phyloP scores from a whole-genome alignment of 768 basidiomycete genomes.

The Lactifluus volemus region DNA sequence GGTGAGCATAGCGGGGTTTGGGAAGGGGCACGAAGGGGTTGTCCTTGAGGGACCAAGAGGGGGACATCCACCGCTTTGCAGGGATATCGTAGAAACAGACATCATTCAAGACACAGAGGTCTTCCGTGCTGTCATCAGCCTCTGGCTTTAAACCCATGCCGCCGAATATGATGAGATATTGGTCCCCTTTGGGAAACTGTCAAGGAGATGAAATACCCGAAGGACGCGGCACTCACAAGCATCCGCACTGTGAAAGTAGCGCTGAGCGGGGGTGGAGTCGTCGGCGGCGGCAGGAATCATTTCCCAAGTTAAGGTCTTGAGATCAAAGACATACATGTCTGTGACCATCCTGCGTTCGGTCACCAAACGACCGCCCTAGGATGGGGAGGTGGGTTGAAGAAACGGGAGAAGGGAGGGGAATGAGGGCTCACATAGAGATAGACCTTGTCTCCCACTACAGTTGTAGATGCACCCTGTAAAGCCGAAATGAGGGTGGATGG shows the following conservation, averaged over 20 bases:
- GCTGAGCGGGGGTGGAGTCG: slow-evolving; percentile 66
- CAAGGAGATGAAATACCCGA: not conserved
- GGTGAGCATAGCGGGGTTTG: slow-evolving; percentile 87
- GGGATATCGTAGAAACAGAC: slow-evolving; percentile 81
- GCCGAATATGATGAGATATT: slow-evolving; percentile 87
- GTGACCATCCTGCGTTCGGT: slow-evolving; percentile 82
- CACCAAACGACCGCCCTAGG: slow-evolving; percentile 79
- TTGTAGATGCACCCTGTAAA: slow-evolving; percentile 78
- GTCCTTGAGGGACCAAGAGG: slow-evolving; percentile 29
- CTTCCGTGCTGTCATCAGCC: slow-evolving; percentile 54
- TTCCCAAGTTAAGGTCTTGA: slow-evolving; percentile 76
- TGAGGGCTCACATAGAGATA: slow-evolving; percentile 68
- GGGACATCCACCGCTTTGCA: slow-evolving; percentile 61
- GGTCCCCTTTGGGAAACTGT: slow-evolving; percentile 52
- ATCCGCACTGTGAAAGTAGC: slow-evolving; percentile 95
- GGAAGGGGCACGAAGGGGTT: slow-evolving; percentile 49
- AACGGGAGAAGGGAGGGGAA: not conserved
- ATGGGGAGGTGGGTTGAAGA: not conserved
- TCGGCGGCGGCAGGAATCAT: slow-evolving; percentile 50
- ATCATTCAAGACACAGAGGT: slow-evolving; percentile 88
- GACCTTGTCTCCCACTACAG: slow-evolving; percentile 79
- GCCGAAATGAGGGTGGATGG: not conserved
- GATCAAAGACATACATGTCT: slow-evolving; percentile 85
- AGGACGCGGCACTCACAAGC: slow-evolving; percentile 42
- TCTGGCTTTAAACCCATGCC: slow-evolving; percentile 85